These are phyloP conservation scores for Emmonsiellopsis sp. DNA, from an alignment of 2,329 filamentous ascomycete genomes.

Conservation along the genomic window DNA sequence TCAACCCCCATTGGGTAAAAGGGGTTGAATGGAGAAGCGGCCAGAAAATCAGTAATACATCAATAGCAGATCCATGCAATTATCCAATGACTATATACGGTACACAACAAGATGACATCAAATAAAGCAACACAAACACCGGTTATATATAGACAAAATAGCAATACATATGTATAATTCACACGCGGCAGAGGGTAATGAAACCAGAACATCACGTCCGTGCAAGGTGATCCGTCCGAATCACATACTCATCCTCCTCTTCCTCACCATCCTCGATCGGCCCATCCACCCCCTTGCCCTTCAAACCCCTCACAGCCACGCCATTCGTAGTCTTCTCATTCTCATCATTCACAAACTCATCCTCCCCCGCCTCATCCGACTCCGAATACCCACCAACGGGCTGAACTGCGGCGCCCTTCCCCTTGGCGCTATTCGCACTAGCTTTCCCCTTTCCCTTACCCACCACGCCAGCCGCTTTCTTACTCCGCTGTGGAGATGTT, in stretches of 20 bases:
- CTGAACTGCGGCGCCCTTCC: neutral
- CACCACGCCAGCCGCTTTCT: slow-evolving; percentile 16
- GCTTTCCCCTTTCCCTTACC: slow-evolving; percentile 28
- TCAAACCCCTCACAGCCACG: slow-evolving; percentile 6
- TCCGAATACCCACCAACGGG: slow-evolving; percentile 13
- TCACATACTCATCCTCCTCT: slow-evolving; percentile 30
- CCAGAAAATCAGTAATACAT: too few relatives aligned
- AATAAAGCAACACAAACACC: neutral
- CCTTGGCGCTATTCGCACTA: neutral
- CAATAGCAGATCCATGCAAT: neutral
- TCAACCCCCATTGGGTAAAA: too few relatives aligned
- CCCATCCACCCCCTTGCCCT: slow-evolving; percentile 26
- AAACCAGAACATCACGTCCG: neutral
- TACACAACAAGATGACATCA: neutral
- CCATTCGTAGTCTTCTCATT: neutral
- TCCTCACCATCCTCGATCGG: slow-evolving; percentile 15
- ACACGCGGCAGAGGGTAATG: neutral
- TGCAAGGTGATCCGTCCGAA: slow-evolving; percentile 29
- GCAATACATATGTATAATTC: neutral
- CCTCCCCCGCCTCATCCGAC: slow-evolving; percentile 24
- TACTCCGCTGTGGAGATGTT: neutral
- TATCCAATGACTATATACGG: neutral
- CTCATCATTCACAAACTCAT: slow-evolving; percentile 26
- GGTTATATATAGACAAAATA: neutral
- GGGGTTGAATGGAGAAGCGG: too few relatives aligned